Evolutionary conservation across 164 flowering plant species (phyloP).

Genomic region (Macadamia tetraphylla): DNA sequence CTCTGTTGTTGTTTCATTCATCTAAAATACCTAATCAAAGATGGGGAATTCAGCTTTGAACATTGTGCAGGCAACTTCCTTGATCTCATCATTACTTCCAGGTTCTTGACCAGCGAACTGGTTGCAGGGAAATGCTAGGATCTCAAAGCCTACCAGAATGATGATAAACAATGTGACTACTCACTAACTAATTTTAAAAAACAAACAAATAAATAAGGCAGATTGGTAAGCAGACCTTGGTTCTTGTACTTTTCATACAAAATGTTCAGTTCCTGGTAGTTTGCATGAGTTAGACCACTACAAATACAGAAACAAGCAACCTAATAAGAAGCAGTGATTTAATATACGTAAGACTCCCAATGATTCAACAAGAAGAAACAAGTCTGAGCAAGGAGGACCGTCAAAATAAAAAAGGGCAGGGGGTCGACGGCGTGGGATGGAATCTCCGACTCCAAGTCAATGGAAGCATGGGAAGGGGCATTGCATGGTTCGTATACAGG

Average conservation of each 20-base stretch:
- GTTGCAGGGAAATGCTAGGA: slow-evolving; percentile 95
- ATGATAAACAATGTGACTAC: not conserved
- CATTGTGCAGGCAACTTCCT: slow-evolving; percentile 60
- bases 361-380: not conserved
- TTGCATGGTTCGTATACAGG: no score
- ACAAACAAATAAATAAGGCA: not conserved
- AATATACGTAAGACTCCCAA: not conserved
- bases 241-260: slow-evolving; percentile 74
- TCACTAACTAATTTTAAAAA: not conserved
- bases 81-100: slow-evolving; percentile 70
- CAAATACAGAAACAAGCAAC: slow-evolving; percentile 8
- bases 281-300: slow-evolving; percentile 80
- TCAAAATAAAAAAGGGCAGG: no score
- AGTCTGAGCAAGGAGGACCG: no score
- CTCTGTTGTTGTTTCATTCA: not conserved
- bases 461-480: no score
- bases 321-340: not conserved
- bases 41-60: slow-evolving; percentile 92
- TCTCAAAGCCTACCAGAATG: slow-evolving; percentile 60
- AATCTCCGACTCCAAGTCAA: no score
- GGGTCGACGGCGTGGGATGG: no score
- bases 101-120: slow-evolving; percentile 91
- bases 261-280: slow-evolving; percentile 78
- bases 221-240: slow-evolving; percentile 50
- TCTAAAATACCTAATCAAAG: slow-evolving; percentile 65